Base-by-base conservation (phyloP, 768 basidiomycete species). In the Tricholomella constricta region DNA sequence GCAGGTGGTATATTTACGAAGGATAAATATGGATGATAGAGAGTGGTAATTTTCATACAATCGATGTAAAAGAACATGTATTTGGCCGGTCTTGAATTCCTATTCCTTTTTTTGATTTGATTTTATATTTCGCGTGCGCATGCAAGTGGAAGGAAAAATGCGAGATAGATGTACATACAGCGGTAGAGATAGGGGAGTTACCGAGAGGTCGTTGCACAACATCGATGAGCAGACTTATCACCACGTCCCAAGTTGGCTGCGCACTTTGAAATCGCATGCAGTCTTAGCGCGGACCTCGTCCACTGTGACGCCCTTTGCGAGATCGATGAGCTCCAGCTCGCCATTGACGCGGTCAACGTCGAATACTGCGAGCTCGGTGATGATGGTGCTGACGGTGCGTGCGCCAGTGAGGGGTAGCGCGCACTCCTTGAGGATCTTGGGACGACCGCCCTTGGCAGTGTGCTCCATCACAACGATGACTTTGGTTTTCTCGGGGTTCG, bases 401-500 rank as follows among this genome's bases (percentile, higher is more conserved):
- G 91, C 91, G 14, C 95, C 95, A 0, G 95, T 98, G 40, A 95
- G 75, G 14, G 95, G 95, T 41, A 98, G 82, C 2, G 76, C 73
- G 62, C 95, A 97, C 63, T 87, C 71, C 62, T 83, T 77, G 56
- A 96, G 77, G 53, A 98, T 88, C 78, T 98, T 98, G 31, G 89
- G 88, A 60, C 84, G 85, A 36, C 94, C 95, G 62, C 92, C 86
- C 73, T 92, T 94, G 40, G 91, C 88, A 64, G 84, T 83, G 71
- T 96, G 94, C 63, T 97, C 94, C 82, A 93, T 89, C 27, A 91
- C 81, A 6, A 79, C 92, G 51, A 96, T 91, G 55, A 94, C 88
- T 70, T 89, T 95, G 36, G 95, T 98, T 71, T 88, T 87, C 70
- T 96, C 93, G 1, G 94, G 95, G 72, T 96, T 97, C 53, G 94